Evolutionary conservation across 371 early-diverging fungal species (phyloP), one percentile per base, ranked within the genome.

Genomic region (Quaeritorhiza haematococci): DNA sequence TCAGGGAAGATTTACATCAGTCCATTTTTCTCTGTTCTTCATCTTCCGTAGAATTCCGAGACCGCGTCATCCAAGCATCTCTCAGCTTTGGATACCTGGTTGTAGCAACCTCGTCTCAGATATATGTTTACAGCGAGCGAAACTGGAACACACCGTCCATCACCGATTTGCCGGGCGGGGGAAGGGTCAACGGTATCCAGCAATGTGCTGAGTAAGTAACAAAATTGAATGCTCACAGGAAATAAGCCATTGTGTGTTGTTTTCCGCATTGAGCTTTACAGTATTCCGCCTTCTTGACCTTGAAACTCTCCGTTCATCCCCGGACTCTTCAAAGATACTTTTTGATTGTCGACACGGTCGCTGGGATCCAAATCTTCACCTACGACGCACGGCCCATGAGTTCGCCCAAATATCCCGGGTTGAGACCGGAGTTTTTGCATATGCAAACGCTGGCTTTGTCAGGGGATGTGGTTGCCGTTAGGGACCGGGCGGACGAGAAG

Each of bases 131-230:
- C 59, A 66, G 52, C 53, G 73, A 74, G 27, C 65, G 66, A 21
- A 75, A 78, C 56, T 74, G 75, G 76, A 74, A 72, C 59, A 79
- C 80, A 28, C 80, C 80, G 1, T 67, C 65, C 6, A 71, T 79
- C 33, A 62, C 76, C 21, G 80, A 79, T 55, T 48, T 79, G 54
- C 33, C 66, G 21, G 72, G 66, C 44, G 70, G 69, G 48, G 80
- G 78, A 24, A 58, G 80, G 21, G 76, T 79, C 4, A 68, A 69
- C 1, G 75, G 75, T 52, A 75, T 79, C n/a, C 67, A 71, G 58
- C 79, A 79, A 58, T 62, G 67, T 27, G 33, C 62, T 0, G 74
- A 75, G 75, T 77, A 58, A 60, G 66, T 53, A 24, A 10, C 7
- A 24, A 57, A 44, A 29, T 45, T 49, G 34, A 6, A 35, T 17